phyloP scores from a whole-genome alignment of 169 alveolate species.

The Plasmodium gonderi region DNA sequence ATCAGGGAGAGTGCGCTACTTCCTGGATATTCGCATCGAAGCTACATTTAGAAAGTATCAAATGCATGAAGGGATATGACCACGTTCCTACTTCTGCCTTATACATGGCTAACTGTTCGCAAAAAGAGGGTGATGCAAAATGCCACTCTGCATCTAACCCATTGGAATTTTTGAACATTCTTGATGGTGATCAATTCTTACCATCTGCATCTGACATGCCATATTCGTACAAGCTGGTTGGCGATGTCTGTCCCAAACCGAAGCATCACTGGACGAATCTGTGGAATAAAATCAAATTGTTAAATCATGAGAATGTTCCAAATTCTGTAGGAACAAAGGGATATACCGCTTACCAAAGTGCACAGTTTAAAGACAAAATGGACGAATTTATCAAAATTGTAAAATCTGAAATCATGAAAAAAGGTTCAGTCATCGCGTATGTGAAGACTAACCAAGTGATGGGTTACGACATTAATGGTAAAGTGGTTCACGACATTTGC shows the following conservation, averaged over 20 bases:
- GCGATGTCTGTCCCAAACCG: neutral
- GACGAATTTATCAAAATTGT: constrained; percentile 27
- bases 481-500: constrained; percentile 22
- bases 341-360: neutral
- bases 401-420: constrained; percentile 23
- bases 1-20: constrained; percentile 49
- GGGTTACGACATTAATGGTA: constrained; percentile 51
- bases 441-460: constrained; percentile 29
- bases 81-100: neutral
- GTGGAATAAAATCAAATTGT: neutral
- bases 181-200: neutral
- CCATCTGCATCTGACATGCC: neutral
- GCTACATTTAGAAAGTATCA: constrained; percentile 52
- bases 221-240: neutral
- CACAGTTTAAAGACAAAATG: neutral
- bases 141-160: neutral
- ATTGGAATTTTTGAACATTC: neutral
- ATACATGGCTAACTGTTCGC: neutral
- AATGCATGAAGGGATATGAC: constrained; percentile 53
- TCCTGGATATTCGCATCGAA: constrained; percentile 74
- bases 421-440: constrained; percentile 58
- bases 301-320: neutral
- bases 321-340: neutral
- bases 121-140: neutral
- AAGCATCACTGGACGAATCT: neutral